Conservation (phyloP, 257 asterid species). For the Przewalskia tangutica region DNA sequence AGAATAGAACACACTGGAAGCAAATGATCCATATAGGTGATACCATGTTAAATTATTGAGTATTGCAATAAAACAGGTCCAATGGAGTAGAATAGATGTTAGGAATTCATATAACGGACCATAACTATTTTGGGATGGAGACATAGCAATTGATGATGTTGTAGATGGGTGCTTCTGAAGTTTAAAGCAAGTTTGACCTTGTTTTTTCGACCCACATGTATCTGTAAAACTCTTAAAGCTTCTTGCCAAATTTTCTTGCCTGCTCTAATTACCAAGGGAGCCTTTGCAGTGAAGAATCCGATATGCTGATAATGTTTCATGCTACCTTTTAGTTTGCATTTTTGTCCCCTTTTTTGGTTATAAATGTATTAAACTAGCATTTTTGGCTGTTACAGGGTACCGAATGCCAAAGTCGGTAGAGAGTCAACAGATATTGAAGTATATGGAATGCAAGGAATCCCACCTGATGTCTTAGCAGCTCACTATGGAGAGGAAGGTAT, state of each 20-base stretch:
- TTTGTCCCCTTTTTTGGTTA: background rate
- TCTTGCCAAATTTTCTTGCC: background rate
- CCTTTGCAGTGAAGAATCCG: background rate
- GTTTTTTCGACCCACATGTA: background rate
- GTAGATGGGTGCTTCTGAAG: background rate
- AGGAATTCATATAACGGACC: background rate
- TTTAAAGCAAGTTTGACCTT: background rate
- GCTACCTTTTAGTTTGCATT: background rate
- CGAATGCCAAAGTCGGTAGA: conserved; percentile 88
- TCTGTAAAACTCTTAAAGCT: background rate
- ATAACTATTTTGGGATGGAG: background rate
- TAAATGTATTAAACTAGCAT: background rate
- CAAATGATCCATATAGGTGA: background rate
- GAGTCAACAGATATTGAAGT: conserved; percentile 90
- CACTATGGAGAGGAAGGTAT: conserved; percentile 95
- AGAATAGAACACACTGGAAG: background rate
- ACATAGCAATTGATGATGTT: background rate
- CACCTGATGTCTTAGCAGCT: conserved; percentile 71
- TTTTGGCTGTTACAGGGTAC: conserved; percentile 49
- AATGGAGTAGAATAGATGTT: background rate
- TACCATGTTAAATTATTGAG: background rate
- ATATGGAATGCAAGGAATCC: conserved; percentile 99
- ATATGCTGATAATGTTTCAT: background rate
- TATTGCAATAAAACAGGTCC: background rate
- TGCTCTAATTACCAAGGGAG: background rate